Conservation (phyloP, 257 asterid genomes). For the Solanum virginianum region DNA sequence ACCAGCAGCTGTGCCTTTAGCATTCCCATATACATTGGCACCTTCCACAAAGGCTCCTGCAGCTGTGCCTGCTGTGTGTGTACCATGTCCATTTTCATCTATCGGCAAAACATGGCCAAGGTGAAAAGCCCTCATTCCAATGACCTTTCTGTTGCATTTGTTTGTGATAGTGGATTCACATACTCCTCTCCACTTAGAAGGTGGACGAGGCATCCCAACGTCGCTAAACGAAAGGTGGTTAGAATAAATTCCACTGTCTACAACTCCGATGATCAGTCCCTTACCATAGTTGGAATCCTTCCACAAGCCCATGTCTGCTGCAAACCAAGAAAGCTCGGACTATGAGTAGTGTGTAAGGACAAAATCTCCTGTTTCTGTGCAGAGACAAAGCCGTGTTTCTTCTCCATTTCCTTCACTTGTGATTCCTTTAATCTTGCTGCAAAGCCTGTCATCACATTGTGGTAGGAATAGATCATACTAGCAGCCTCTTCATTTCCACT, state of each 20-base stretch:
- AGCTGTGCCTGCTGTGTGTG: too few relatives aligned
- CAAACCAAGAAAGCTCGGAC: slow-evolving; percentile 36
- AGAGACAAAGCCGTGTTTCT: slow-evolving; percentile 13
- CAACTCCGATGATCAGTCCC: slow-evolving; percentile 38
- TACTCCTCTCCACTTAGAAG: slow-evolving; percentile 35
- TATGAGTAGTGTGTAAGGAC: slow-evolving; percentile 30
- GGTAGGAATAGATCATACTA: slow-evolving; percentile 19
- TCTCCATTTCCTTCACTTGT: slow-evolving; percentile 24
- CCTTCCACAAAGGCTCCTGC: too few relatives aligned
- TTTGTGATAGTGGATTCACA: slow-evolving; percentile 12
- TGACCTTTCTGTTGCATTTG: neutral
- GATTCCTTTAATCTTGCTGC: slow-evolving; percentile 24
- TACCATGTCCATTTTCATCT: too few relatives aligned
- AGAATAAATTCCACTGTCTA: slow-evolving; percentile 27
- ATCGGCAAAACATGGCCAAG: too few relatives aligned
- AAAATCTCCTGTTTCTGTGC: slow-evolving; percentile 14
- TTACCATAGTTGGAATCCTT: slow-evolving; percentile 28
- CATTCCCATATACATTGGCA: too few relatives aligned
- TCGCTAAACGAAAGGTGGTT: slow-evolving; percentile 40
- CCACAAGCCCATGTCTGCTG: slow-evolving; percentile 37
- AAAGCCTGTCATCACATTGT: slow-evolving; percentile 28
- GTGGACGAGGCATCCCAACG: slow-evolving; percentile 37
- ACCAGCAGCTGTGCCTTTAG: too few relatives aligned
- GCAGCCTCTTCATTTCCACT: neutral
- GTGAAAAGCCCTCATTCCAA: too few relatives aligned